Percentiles rank a stretch among this genome's conserved stretches.
Conservation (phyloP, 1,284 basidiomycete genomes). For the Ceratorhiza oryzae-sativae region DNA sequence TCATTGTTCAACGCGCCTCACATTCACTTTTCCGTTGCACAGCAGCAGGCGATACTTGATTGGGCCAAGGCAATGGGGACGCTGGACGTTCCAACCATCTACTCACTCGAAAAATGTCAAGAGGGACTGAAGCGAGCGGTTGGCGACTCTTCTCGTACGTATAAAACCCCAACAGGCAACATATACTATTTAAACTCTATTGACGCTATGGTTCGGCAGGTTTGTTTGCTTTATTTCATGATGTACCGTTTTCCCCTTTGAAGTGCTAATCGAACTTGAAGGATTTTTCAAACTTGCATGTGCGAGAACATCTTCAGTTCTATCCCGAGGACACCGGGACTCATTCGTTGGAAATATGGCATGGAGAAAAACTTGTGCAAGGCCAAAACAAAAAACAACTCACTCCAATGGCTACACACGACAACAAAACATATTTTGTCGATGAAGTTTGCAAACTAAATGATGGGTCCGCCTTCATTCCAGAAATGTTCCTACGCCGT, state of each 20-base stretch:
- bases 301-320: conserved; percentile 2
- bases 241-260: background rate
- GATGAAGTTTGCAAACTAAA: background rate
- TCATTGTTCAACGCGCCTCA: conserved; percentile 22
- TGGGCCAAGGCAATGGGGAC: conserved; percentile 11
- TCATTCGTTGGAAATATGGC: background rate
- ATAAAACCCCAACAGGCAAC: conserved; percentile 15
- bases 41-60: conserved; percentile 24
- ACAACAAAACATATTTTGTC: background rate
- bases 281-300: conserved; percentile 5
- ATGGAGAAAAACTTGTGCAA: conserved; percentile 1
- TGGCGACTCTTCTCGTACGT: conserved; percentile 16
- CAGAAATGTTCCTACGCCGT: conserved; percentile 6
- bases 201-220: conserved; percentile 24
- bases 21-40: conserved; percentile 6
- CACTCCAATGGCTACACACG: conserved; percentile 4
- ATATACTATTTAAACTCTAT: conserved; percentile 17
- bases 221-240: background rate
- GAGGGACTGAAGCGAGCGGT: background rate
- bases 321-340: background rate
- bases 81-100: background rate
- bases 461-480: background rate
- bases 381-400: conserved; percentile 6
- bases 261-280: background rate
- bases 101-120: background rate